Percentiles rank a stretch among this genome's conserved stretches.
Conservation (phyloP, 352 stramenopile genomes). For the Globisporangium cederbergense region DNA sequence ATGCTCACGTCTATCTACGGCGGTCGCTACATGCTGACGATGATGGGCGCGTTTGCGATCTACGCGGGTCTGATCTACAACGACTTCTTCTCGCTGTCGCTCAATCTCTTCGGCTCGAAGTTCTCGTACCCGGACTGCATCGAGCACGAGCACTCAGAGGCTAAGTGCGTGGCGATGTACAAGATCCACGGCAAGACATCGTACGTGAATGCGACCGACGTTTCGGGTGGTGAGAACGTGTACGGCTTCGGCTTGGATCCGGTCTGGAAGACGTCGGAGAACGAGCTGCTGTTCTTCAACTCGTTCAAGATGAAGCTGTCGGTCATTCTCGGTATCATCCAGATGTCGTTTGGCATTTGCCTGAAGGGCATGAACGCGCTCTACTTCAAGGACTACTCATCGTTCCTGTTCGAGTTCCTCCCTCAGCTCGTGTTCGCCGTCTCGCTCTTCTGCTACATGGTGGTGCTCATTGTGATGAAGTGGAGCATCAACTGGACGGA, state of each 20-base stretch:
- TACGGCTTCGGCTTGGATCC: constrained; percentile 98
- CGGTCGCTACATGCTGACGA: constrained; percentile 97
- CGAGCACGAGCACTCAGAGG: constrained; percentile 44
- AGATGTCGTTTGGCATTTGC: constrained; percentile 98
- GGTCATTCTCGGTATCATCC: constrained; percentile 98
- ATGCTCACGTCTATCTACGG: constrained; percentile 91
- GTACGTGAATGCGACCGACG: constrained; percentile 79
- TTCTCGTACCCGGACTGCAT: constrained; percentile 88
- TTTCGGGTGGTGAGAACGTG: constrained; percentile 82
- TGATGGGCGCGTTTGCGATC: constrained; percentile 98
- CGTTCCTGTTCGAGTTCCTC: constrained; percentile 97
- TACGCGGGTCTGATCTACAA: constrained; percentile 99
- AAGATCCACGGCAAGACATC: constrained; percentile 65
- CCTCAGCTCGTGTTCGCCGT: constrained; percentile 95
- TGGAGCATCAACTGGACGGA: constrained; percentile 98
- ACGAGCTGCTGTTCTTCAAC: constrained; percentile 99
- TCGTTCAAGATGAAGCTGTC: constrained; percentile 99
- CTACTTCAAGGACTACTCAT: constrained; percentile 95
- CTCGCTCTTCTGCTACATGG: constrained; percentile 99
- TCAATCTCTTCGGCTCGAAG: constrained; percentile 96
- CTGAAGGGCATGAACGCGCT: constrained; percentile 96
- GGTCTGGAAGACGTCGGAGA: constrained; percentile 96
- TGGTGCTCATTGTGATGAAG: constrained; percentile 99
- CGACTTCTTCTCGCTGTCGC: constrained; percentile 97
- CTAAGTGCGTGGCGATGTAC: constrained; percentile 70